A percentile compares a stretch with the other conserved stretches of the same genome.
phyloP scores from a whole-genome alignment of 163 green algal species.

The Scenedesmus sp. region DNA sequence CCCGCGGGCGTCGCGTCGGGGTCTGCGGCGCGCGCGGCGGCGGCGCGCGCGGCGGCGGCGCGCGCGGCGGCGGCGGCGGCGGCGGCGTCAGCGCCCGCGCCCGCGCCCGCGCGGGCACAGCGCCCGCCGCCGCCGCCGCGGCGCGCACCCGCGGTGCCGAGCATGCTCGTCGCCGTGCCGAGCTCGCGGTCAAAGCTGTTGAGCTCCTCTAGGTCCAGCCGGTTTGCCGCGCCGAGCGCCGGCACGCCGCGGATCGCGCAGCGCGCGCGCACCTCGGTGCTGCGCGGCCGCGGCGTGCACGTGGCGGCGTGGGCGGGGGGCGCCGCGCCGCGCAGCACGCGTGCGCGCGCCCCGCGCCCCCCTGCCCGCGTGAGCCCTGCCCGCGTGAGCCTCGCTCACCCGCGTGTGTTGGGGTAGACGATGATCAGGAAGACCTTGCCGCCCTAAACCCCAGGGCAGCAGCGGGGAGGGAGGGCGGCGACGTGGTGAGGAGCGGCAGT shows the following conservation, averaged over 20 bases:
- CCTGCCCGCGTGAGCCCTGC: too few relatives aligned
- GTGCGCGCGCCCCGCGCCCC: too few relatives aligned
- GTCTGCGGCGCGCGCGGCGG: neutral
- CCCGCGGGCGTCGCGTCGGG: constrained; percentile 49
- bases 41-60: neutral
- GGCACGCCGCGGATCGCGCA: constrained; percentile 65
- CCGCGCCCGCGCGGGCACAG: too few relatives aligned
- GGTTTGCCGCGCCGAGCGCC: constrained; percentile 74
- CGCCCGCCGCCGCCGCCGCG: too few relatives aligned
- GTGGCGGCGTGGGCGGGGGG: too few relatives aligned
- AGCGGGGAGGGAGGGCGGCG: too few relatives aligned
- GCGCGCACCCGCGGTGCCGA: constrained; percentile 51
- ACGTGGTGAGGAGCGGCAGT: too few relatives aligned
- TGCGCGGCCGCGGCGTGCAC: too few relatives aligned
- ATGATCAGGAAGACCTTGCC: constrained; percentile 34
- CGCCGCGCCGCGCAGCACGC: too few relatives aligned
- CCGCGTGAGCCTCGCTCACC: too few relatives aligned
- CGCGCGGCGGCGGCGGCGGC: neutral
- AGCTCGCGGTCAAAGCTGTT: constrained; percentile 62
- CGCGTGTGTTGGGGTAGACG: constrained; percentile 62
- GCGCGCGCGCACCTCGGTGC: constrained; percentile 67
- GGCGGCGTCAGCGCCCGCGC: too few relatives aligned
- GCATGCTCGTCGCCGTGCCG: constrained; percentile 42
- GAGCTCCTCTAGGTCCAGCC: constrained; percentile 83
- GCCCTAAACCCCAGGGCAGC: too few relatives aligned